Evolutionary conservation across 345 rosid genomes (phyloP).

Genomic region (Raphanus raphanistrum): DNA sequence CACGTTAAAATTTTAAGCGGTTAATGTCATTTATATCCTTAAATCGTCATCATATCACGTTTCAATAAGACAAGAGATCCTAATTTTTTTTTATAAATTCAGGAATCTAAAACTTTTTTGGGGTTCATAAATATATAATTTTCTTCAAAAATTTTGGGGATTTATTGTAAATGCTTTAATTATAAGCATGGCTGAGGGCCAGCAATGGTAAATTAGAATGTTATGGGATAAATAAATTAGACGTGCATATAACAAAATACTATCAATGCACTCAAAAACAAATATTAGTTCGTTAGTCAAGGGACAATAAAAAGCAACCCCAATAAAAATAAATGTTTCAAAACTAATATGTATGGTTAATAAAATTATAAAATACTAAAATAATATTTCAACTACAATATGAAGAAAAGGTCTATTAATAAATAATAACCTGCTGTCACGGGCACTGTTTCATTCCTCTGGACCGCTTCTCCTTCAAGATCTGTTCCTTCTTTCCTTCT

Average conservation of each 20-base stretch:
- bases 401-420: constrained; percentile 27
- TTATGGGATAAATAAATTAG: not conserved
- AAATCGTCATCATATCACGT: no score
- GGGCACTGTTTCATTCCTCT: constrained; percentile 38
- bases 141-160: no score
- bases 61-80: no score
- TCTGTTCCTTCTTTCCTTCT: constrained; percentile 23
- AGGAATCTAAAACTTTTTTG: no score
- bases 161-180: no score
- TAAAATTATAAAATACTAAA: not conserved
- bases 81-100: no score
- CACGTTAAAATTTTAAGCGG: no score
- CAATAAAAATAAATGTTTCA: not conserved
- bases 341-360: not conserved
- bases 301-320: constrained; percentile 14
- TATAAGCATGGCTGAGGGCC: no score
- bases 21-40: no score
- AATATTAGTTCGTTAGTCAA: constrained; percentile 18
- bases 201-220: not conserved
- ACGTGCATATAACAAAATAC: not conserved
- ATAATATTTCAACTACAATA: not conserved
- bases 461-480: constrained; percentile 36
- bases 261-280: not conserved
- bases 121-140: no score
- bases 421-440: constrained; percentile 18